A percentile compares a stretch with the other conserved stretches of the same genome.
Evolutionary conservation across 306 rosid genomes (phyloP).

Genomic region (cucumber (Cucumis sativus)): Cucumber_9930_V3 NC_026658.2:7019501-7020000

Average conservation of each 20-base stretch:
- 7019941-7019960: constrained; percentile 83
- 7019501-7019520: constrained; percentile 86
- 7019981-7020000: constrained; percentile 78
- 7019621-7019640: constrained; percentile 25
- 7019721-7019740: constrained; percentile 47
- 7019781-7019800: constrained; percentile 92
- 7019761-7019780: constrained; percentile 95
- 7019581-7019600: constrained; percentile 44
- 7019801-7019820: constrained; percentile 98
- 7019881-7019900: constrained; percentile 83
- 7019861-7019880: constrained; percentile 96
- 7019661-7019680: constrained; percentile 41
- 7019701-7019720: constrained; percentile 45
- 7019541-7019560: constrained; percentile 40
- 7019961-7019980: constrained; percentile 86
- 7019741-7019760: constrained; percentile 90
- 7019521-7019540: constrained; percentile 66
- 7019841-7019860: constrained; percentile 83
- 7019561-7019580: constrained; percentile 35
- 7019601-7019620: constrained; percentile 21
- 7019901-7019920: constrained; percentile 72
- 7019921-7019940: constrained; percentile 89
- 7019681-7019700: constrained; percentile 24
- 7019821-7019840: constrained; percentile 73
- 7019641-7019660: constrained; percentile 22